A percentile compares a stretch with the other conserved stretches of the same genome.
These are phyloP conservation scores for Arthrinium puccinioides DNA, from an alignment of 2,329 filamentous ascomycete genomes.

Conservation along the genomic window DNA sequence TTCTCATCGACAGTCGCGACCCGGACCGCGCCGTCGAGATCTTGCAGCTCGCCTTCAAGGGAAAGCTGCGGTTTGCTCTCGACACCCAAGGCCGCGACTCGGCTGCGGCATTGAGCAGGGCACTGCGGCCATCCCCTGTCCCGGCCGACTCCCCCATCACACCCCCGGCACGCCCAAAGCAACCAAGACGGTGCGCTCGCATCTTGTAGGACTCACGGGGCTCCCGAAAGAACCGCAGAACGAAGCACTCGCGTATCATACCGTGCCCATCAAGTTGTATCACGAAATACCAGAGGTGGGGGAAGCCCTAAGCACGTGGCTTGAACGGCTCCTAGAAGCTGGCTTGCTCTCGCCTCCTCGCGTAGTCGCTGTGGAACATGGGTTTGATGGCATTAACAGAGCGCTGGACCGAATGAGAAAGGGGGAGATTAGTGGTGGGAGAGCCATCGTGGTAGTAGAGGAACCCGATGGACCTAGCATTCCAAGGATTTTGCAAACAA, in stretches of 20 bases:
- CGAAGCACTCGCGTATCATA: constrained; percentile 48
- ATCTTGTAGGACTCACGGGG: constrained; percentile 62
- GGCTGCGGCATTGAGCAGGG: constrained; percentile 48
- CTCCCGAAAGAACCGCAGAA: constrained; percentile 49
- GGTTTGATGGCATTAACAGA: constrained; percentile 59
- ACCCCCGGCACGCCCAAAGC: constrained; percentile 27
- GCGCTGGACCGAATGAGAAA: constrained; percentile 59
- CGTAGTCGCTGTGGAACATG: constrained; percentile 56
- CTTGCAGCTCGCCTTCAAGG: constrained; percentile 49
- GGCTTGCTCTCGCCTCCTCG: constrained; percentile 51
- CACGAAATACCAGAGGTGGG: constrained; percentile 61
- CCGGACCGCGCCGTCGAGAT: constrained; percentile 58
- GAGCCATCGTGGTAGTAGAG: constrained; percentile 50
- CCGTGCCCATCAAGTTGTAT: constrained; percentile 69
- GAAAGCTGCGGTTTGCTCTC: constrained; percentile 57
- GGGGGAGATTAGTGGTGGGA: constrained; percentile 60
- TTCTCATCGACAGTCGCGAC: constrained; percentile 63
- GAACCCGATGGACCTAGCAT: too few relatives aligned
- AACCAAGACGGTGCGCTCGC: constrained; percentile 26
- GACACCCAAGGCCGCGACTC: constrained; percentile 62
- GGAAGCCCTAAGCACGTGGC: constrained; percentile 55
- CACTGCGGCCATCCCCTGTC: constrained; percentile 37
- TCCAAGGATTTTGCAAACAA: too few relatives aligned
- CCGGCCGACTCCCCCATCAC: constrained; percentile 26
- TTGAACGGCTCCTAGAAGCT: constrained; percentile 55